Evolutionary conservation across 805 yeast genomes (phyloP).

Genomic region (Schwanniomyces vanrijiae): DNA sequence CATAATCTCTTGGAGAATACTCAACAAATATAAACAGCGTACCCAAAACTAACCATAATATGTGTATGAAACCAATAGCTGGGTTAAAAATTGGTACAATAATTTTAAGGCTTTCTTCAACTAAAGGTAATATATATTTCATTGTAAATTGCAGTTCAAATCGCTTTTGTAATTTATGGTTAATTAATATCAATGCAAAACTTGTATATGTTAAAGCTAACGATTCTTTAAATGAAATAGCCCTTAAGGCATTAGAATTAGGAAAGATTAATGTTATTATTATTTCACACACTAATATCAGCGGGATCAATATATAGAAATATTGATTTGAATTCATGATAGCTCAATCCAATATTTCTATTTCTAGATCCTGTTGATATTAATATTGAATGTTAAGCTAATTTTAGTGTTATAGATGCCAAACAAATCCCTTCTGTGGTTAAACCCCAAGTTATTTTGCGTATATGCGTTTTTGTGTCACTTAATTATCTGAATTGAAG

Average conservation of each 20-base stretch:
- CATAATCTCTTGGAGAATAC: neutral
- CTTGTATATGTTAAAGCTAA: neutral
- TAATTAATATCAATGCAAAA: neutral
- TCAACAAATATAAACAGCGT: neutral
- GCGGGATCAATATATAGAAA: neutral
- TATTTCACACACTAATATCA: neutral
- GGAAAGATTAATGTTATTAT: neutral
- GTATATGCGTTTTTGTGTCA: too few relatives aligned
- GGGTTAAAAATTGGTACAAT: neutral
- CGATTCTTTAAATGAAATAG: neutral
- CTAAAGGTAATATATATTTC: neutral
- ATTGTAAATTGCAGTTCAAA: neutral
- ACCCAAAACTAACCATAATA: neutral
- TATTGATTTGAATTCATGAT: neutral
- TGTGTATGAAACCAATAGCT: neutral
- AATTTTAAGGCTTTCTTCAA: neutral
- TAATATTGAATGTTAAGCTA: too few relatives aligned
- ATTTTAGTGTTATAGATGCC: too few relatives aligned
- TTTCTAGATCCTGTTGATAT: too few relatives aligned
- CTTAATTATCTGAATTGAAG: too few relatives aligned
- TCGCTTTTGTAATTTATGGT: neutral
- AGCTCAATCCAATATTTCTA: neutral
- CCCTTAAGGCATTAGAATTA: neutral
- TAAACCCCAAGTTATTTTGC: too few relatives aligned
- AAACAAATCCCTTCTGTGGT: too few relatives aligned